Evolutionary conservation across 2,329 filamentous ascomycete genomes (phyloP).

Genomic region (Myriosclerotinia scirpicola): DNA sequence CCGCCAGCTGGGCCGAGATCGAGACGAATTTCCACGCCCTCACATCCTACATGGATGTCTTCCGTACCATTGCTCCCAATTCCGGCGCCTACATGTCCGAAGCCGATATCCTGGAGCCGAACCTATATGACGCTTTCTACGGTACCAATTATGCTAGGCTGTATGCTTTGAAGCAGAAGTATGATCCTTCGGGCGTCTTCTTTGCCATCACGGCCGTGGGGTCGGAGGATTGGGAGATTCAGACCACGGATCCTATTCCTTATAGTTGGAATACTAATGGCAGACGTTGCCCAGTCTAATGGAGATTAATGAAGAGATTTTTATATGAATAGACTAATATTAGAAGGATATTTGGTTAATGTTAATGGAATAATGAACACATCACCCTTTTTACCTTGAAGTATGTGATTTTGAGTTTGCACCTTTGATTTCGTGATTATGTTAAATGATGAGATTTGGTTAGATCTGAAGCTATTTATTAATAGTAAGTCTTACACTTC

Average conservation of each 20-base stretch:
- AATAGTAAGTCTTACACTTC: too few relatives aligned
- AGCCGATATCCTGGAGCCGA: conserved; percentile 23
- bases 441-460: too few relatives aligned
- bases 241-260: conserved; percentile 24
- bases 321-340: background rate
- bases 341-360: background rate
- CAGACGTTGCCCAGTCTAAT: conserved; percentile 10
- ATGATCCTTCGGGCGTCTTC: conserved; percentile 30
- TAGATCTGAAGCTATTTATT: too few relatives aligned
- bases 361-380: background rate
- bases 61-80: conserved; percentile 25
- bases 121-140: conserved; percentile 42
- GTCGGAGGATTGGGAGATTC: conserved; percentile 43
- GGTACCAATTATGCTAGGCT: conserved; percentile 37
- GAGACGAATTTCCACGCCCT: conserved; percentile 44
- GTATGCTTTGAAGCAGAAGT: conserved; percentile 31
- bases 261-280: conserved; percentile 22
- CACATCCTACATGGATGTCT: conserved; percentile 29
- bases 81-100: conserved; percentile 24
- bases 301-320: background rate
- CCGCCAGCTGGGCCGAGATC: conserved; percentile 49
- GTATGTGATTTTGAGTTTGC: too few relatives aligned
- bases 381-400: too few relatives aligned
- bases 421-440: too few relatives aligned
- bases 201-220: conserved; percentile 29